Conservation (phyloP, 345 rosid species). For the Salix udensis region DNA sequence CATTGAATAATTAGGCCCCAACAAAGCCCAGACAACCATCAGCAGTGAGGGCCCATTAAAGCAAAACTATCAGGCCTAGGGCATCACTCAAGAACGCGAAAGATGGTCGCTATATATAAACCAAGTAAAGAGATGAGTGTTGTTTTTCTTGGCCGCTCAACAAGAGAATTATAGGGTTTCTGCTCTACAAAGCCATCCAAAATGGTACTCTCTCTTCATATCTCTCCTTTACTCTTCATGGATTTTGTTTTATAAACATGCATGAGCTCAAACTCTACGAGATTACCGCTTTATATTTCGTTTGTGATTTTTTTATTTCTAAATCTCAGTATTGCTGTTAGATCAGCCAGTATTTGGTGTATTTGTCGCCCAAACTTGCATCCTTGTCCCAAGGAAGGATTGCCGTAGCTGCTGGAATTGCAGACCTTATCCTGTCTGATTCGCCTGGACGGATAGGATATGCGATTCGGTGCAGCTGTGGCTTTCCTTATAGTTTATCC, state of each 20-base stretch:
- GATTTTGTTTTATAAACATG: background rate
- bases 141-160: background rate
- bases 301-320: background rate
- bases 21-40: background rate
- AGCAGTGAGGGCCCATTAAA: background rate
- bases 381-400: no score
- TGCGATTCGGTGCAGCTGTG: no score
- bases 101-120: background rate
- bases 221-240: background rate
- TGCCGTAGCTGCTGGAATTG: no score
- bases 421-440: no score
- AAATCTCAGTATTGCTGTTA: no score
- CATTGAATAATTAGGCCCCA: background rate
- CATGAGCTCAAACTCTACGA: background rate
- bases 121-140: no score
- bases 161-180: conserved; percentile 5
- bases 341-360: background rate
- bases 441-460: no score
- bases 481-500: no score
- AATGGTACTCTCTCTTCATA: conserved; percentile 14
- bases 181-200: background rate
- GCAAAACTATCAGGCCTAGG: background rate
- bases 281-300: background rate
- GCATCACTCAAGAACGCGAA: background rate
- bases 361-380: no score